A percentile compares a stretch with the other conserved stretches of the same genome.
phyloP scores from a whole-genome alignment of 148 eudicot genomes.

The Chenopodium suecicum region DNA sequence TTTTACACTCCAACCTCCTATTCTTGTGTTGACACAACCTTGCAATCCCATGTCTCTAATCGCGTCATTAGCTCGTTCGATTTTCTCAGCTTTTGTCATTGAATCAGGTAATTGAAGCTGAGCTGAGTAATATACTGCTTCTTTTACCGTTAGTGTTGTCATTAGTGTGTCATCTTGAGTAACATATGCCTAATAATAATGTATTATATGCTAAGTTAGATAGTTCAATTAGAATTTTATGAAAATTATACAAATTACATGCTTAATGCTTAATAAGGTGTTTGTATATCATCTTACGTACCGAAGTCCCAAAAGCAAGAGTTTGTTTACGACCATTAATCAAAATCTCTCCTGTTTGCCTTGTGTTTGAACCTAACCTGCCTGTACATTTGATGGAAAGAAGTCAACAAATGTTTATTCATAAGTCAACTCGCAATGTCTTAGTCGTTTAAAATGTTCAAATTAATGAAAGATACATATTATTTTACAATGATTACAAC shows the following conservation, averaged over 20 bases:
- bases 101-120: conserved; percentile 63
- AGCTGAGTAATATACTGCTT: conserved; percentile 72
- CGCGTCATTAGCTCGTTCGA: conserved; percentile 47
- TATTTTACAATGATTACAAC: too few species aligned
- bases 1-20: conserved; percentile 67
- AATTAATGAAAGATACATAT: too few species aligned
- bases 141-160: conserved; percentile 60
- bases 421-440: too few species aligned
- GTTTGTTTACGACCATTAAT: conserved; percentile 45
- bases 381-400: conserved; percentile 21
- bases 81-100: conserved; percentile 51
- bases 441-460: too few species aligned
- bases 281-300: conserved; percentile 10
- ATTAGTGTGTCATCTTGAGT: conserved; percentile 69
- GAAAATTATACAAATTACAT: too few species aligned
- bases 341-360: conserved; percentile 44
- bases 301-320: conserved; percentile 52
- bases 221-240: too few species aligned
- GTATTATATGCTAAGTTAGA: too few species aligned
- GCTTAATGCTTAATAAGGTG: too few species aligned
- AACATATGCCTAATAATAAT: conserved; percentile 55
- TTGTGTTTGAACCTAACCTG: conserved; percentile 35
- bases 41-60: conserved; percentile 77
- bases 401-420: too few species aligned
- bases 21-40: conserved; percentile 53